A percentile compares a stretch with the other conserved stretches of the same genome.
phyloP scores from a whole-genome alignment of 73 alveolate species.

The Blepharisma stoltei region DNA sequence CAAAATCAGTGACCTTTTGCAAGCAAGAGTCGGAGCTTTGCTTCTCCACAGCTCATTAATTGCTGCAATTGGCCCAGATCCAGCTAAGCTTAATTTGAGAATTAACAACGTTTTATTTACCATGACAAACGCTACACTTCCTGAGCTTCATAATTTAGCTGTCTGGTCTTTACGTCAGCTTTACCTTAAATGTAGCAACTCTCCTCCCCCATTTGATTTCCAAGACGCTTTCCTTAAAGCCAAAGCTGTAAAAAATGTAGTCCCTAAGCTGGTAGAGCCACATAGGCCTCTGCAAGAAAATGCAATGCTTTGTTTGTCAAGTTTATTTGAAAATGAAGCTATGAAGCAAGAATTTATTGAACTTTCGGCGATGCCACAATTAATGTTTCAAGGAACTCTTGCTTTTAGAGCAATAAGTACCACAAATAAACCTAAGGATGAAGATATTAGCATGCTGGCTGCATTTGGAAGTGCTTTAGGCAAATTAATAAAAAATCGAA shows the following conservation, averaged over 20 bases:
- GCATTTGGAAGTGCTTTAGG: constrained; percentile 1
- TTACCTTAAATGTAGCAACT: not conserved
- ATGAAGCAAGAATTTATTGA: not conserved
- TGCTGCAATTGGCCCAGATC: not conserved
- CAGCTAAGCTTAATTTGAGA: not conserved
- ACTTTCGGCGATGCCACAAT: not conserved
- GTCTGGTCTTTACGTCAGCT: constrained; percentile 26
- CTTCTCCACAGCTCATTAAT: not conserved
- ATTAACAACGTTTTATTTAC: not conserved
- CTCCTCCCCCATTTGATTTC: not conserved
- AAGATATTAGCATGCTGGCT: not conserved
- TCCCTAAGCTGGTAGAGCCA: constrained; percentile 19
- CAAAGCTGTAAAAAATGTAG: constrained; percentile 4
- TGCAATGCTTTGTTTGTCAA: constrained; percentile 4
- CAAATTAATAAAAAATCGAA: not conserved
- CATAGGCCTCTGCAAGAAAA: constrained; percentile 23
- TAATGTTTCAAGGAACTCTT: not conserved
- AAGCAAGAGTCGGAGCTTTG: constrained; percentile 29
- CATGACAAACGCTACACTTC: constrained; percentile 2
- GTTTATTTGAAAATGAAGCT: not conserved
- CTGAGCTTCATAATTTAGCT: constrained; percentile 1
- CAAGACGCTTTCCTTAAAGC: constrained; percentile 3
- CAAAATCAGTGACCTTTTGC: not conserved
- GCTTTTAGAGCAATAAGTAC: not conserved
- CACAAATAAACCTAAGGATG: constrained; percentile 5